Percentiles rank a stretch among this genome's conserved stretches.
phyloP scores from a whole-genome alignment of 164 flowering plant genomes.

The Aristolochia californica region DNA sequence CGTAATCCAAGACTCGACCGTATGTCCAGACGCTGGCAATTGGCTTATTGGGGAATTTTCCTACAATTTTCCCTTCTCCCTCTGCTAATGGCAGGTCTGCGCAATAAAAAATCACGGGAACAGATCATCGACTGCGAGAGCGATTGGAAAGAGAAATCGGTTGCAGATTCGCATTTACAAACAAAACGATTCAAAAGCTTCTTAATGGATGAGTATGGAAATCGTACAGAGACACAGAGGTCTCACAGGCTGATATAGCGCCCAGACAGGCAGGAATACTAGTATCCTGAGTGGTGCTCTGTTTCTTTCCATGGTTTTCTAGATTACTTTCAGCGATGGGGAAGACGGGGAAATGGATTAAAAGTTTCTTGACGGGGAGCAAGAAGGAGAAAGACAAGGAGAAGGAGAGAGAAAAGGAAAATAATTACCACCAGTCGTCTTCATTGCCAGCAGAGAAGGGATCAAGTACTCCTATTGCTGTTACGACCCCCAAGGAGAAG shows the following conservation, averaged over 20 bases:
- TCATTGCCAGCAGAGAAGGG: constrained; percentile 19
- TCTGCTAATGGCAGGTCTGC: constrained; percentile 23
- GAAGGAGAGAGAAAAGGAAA: constrained; percentile 14
- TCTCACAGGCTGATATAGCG: background rate
- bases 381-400: constrained; percentile 28
- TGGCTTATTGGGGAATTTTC: constrained; percentile 19
- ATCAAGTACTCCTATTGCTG: constrained; percentile 33
- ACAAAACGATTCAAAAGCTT: background rate
- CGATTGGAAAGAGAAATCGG: background rate
- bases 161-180: background rate
- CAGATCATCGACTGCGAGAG: constrained; percentile 10
- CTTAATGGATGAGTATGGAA: background rate
- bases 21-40: constrained; percentile 25
- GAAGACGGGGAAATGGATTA: constrained; percentile 62
- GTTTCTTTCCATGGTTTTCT: background rate
- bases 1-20: constrained; percentile 6
- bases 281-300: background rate
- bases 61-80: constrained; percentile 3
- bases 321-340: constrained; percentile 33
- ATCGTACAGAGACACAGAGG: background rate
- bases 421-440: constrained; percentile 10
- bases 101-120: constrained; percentile 13
- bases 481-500: constrained; percentile 65
- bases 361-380: constrained; percentile 46
- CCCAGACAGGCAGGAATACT: background rate